These are phyloP conservation scores for Coemansia guatemalensis DNA, from an alignment of 192 early-diverging fungal genomes.

Conservation along the genomic window DNA sequence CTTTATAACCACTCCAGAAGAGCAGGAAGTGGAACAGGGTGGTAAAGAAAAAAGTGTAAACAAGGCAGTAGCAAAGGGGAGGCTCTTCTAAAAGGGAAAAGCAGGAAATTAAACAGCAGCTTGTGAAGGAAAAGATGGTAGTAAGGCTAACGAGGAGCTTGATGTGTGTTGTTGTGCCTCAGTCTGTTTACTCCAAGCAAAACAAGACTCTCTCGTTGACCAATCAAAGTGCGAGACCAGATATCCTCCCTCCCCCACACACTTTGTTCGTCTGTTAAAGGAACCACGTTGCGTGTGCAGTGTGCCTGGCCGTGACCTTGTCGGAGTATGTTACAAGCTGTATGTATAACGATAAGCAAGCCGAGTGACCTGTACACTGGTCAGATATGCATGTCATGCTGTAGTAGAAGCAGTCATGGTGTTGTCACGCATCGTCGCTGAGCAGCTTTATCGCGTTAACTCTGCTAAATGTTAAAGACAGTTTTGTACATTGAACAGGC, in stretches of 20 bases:
- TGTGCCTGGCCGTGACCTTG: too few relatives aligned
- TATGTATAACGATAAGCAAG: background rate
- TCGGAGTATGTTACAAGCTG: background rate
- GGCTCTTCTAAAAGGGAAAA: background rate
- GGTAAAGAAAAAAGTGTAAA: slow-evolving; percentile 7
- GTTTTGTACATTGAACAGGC: background rate
- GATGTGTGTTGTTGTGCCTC: background rate
- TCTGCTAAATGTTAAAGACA: background rate
- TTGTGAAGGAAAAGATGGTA: background rate
- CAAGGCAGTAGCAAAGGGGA: slow-evolving; percentile 3
- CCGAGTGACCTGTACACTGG: background rate
- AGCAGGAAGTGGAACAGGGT: background rate
- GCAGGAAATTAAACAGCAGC: background rate
- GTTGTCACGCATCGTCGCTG: background rate
- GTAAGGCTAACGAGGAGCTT: background rate
- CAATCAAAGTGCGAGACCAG: background rate
- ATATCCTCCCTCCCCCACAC: background rate
- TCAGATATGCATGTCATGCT: background rate
- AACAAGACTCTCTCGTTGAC: background rate
- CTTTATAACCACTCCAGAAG: background rate
- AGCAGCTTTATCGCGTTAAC: background rate
- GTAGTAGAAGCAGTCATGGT: background rate
- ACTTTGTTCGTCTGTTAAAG: background rate
- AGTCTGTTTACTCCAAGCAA: background rate
- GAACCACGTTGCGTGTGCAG: background rate